Evolutionary conservation across 768 basidiomycete genomes (phyloP).

Genomic region (Termitomyces sp.): DNA sequence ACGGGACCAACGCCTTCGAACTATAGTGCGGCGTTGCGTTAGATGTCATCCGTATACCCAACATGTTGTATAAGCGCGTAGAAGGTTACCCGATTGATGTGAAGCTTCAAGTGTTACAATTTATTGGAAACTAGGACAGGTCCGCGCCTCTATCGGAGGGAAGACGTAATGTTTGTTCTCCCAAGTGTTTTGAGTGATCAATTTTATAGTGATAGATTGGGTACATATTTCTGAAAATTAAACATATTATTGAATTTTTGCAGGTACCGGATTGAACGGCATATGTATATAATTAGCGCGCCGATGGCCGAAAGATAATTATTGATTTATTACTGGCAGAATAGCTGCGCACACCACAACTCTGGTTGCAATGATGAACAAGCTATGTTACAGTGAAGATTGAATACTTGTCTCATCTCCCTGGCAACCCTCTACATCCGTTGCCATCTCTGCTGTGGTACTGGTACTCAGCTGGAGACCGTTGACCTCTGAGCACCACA

Average conservation of each 20-base stretch:
- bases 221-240: background rate
- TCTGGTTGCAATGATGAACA: slow-evolving; percentile 1
- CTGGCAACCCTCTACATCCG: slow-evolving; percentile 8
- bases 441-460: background rate
- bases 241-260: background rate
- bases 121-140: background rate
- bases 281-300: background rate
- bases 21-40: slow-evolving; percentile 3
- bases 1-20: background rate
- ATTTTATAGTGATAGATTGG: background rate
- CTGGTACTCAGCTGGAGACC: background rate
- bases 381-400: background rate
- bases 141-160: slow-evolving; percentile 7
- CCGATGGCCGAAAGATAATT: slow-evolving; percentile 8
- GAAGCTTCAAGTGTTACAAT: slow-evolving; percentile 1
- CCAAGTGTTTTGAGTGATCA: slow-evolving; percentile 2
- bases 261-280: background rate
- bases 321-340: slow-evolving; percentile 4
- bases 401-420: slow-evolving; percentile 6
- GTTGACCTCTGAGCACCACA: background rate
- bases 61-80: slow-evolving; percentile 10
- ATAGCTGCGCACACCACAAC: background rate
- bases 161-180: slow-evolving; percentile 11
- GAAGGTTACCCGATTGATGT: slow-evolving; percentile 11
- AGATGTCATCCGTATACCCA: slow-evolving; percentile 9